Conservation (phyloP, 2,329 filamentous ascomycete genomes). For the Aspergillus jensenii region DNA sequence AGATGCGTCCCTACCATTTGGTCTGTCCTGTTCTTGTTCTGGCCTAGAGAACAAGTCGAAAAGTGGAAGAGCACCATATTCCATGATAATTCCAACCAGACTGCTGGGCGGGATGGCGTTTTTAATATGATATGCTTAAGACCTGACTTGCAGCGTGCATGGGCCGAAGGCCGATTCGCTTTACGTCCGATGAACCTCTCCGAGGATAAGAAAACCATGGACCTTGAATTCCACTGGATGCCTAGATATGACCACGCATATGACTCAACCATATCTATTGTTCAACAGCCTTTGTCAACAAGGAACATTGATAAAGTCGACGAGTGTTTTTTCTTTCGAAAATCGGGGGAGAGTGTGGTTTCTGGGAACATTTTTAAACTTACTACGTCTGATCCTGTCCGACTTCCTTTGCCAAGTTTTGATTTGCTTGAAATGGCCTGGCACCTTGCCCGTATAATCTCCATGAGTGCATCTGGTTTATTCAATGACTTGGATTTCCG, state of each 20-base stretch:
- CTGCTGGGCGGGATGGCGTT: not conserved
- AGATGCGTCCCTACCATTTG: not conserved
- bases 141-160: not conserved
- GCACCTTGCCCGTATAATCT: not conserved
- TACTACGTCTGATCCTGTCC: not conserved
- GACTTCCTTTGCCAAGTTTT: not conserved
- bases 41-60: not conserved
- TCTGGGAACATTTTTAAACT: not conserved
- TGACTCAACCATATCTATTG: not conserved
- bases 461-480: not conserved
- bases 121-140: not conserved
- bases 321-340: not conserved
- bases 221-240: not conserved
- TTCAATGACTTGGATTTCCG: not conserved
- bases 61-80: not conserved
- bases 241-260: not conserved
- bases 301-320: not conserved
- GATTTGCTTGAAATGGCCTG: not conserved
- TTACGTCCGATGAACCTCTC: not conserved
- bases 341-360: not conserved
- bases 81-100: not conserved
- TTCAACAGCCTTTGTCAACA: not conserved
- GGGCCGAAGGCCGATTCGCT: not conserved
- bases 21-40: not conserved
- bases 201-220: not conserved